Percentiles rank a stretch among this genome's conserved stretches.
Conservation (phyloP, 495 filamentous ascomycete genomes). For the Annulohypoxylon stygium region DNA sequence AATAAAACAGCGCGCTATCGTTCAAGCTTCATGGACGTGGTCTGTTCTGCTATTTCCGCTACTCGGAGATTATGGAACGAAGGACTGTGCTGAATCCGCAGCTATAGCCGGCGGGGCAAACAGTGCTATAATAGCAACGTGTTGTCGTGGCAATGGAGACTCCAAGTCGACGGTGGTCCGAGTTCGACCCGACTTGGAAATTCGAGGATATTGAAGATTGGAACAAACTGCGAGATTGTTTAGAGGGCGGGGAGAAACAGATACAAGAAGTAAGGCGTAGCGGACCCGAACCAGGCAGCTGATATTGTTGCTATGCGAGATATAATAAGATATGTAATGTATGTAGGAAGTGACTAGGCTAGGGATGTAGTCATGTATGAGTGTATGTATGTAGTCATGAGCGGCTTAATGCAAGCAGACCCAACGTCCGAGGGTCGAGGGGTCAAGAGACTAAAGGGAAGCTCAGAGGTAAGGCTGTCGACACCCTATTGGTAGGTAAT, state of each 20-base stretch:
- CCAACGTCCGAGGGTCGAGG: constrained; percentile 33
- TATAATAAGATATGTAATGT: constrained; percentile 24
- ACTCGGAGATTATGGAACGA: constrained; percentile 19
- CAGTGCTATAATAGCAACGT: constrained; percentile 16
- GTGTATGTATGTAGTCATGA: constrained; percentile 25
- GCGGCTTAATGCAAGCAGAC: constrained; percentile 39
- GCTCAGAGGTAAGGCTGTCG: constrained; percentile 42
- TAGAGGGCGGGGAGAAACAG: constrained; percentile 23
- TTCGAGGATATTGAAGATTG: constrained; percentile 18
- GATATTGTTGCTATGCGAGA: constrained; percentile 36
- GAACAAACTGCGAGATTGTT: constrained; percentile 26
- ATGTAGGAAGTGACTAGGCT: constrained; percentile 24
- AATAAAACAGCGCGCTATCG: constrained; percentile 34
- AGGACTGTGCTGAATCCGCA: constrained; percentile 7
- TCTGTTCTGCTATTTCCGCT: constrained; percentile 27
- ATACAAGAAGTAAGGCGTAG: constrained; percentile 37
- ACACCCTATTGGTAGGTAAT: constrained; percentile 45
- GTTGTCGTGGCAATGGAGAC: constrained; percentile 39
- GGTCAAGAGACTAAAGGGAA: constrained; percentile 31
- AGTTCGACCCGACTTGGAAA: constrained; percentile 27
- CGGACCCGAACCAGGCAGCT: constrained; percentile 22
- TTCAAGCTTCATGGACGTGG: constrained; percentile 36
- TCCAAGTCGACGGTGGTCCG: constrained; percentile 23
- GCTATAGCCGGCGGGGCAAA: constrained; percentile 28
- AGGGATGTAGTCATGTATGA: constrained; percentile 2